Base-by-base conservation (phyloP, 345 rosid species). In the Pseudoturritis turrita region DNA sequence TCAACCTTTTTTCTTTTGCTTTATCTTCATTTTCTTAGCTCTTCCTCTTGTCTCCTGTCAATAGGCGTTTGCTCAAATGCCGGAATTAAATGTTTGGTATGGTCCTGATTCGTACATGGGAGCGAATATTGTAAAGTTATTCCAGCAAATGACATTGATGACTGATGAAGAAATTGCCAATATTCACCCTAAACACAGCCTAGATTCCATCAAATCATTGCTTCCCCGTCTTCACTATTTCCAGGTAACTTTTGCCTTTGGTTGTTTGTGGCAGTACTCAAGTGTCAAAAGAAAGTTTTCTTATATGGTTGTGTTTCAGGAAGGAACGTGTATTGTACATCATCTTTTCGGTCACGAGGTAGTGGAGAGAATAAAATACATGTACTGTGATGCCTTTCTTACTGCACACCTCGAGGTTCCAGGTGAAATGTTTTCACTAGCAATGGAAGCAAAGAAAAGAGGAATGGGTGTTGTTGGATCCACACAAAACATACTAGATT, bases 51-150 rank as follows among this genome's bases (percentile, higher is more conserved):
- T 62, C 62, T 60, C 58, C 35, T 62, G 52, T 49, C 51, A n/a
- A 45, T 82, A 91, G 99, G 97, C 97, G 37, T 92, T 86, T 79
- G 63, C 96, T 63, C 94, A 95, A 81, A 78, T 95, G 74, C 87
- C 96, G 14, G 89, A 88, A 69, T 74, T 95, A 18, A 84, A 70
- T 56, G 67, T 89, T 50, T 92, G 96, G 87, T 95, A 95, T 26
- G 99, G 99, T 66, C 99, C 99, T 17, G 99, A 95, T 77, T 84
- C 98, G 45, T 92, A 92, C 85, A 92, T 95, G 98, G 99, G 99
- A 76, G 99, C 98, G 28, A 92, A 95, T 80, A 87, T 95, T 68
- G 84, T 78, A 45, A 86, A 91, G 75, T 69, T 92, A 68, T 91
- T 95, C 78, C 87, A 81, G 81, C 96, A 89, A 77, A 95, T 95